Evolutionary conservation across 495 filamentous ascomycete species (phyloP).

Genomic region (Thermothielavioides terrestris): DNA sequence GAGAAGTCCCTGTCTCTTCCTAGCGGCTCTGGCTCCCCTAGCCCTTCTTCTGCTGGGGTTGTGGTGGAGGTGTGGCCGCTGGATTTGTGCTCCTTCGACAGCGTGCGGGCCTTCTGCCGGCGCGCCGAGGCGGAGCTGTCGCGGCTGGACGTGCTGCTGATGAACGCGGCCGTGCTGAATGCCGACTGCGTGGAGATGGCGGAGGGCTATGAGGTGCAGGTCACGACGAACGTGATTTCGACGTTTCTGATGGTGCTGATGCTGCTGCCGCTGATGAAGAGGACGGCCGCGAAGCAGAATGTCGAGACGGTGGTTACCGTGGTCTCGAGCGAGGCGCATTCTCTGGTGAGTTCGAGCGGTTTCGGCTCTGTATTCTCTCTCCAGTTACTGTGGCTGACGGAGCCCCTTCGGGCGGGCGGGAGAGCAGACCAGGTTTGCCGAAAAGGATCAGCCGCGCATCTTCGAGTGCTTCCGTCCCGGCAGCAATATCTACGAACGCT

Average conservation of each 20-base stretch:
- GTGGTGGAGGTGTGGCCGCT: constrained; percentile 47
- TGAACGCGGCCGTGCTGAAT: constrained; percentile 36
- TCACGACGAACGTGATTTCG: constrained; percentile 45
- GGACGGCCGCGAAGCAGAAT: constrained; percentile 21
- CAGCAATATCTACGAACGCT: constrained; percentile 19
- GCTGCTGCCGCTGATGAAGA: constrained; percentile 35
- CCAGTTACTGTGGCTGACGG: not conserved
- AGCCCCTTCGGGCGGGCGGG: no score
- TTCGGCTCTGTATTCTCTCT: not conserved
- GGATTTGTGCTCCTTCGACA: constrained; percentile 46
- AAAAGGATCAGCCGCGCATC: constrained; percentile 13
- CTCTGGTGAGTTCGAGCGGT: constrained; percentile 6
- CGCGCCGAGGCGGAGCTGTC: constrained; percentile 24
- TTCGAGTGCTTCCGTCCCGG: constrained; percentile 20
- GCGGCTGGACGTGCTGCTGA: constrained; percentile 37
- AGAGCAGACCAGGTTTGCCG: constrained; percentile 14
- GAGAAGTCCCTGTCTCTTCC: constrained; percentile 13
- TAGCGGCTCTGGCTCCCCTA: no score
- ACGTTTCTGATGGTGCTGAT: constrained; percentile 40
- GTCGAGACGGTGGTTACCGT: constrained; percentile 9
- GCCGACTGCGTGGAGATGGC: not conserved
- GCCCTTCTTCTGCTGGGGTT: constrained; percentile 19
- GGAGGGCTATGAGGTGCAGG: constrained; percentile 37
- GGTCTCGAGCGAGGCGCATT: constrained; percentile 24
- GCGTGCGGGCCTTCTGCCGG: constrained; percentile 32